phyloP scores from a whole-genome alignment of 2,329 filamentous ascomycete species.

The Chaetomium olivaceum region DNA sequence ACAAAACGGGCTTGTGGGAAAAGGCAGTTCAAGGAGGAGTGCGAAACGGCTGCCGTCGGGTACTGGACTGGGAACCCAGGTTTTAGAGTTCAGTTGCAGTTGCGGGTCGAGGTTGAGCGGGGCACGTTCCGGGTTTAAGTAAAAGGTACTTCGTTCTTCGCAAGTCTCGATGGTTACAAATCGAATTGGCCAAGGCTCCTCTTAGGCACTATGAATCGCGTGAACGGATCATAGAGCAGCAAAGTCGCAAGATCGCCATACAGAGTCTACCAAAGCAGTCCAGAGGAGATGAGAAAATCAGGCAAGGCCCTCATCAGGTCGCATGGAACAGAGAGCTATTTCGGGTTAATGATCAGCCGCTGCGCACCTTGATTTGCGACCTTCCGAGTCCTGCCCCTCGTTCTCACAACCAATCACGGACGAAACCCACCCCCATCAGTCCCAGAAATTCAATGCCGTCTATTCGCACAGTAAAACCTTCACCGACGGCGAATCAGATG shows the following conservation, averaged over 20 bases:
- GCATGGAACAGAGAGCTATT: neutral
- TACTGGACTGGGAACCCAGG: neutral
- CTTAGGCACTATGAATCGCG: neutral
- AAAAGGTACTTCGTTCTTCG: neutral
- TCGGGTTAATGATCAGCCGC: neutral
- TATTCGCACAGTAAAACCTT: neutral
- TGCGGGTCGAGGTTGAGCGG: slow-evolving; percentile 1
- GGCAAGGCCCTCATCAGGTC: neutral
- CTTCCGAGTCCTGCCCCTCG: slow-evolving; percentile 22
- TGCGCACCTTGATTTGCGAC: neutral
- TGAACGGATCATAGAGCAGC: neutral
- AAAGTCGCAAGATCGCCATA: neutral
- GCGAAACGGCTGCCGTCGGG: neutral
- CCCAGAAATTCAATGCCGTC: neutral
- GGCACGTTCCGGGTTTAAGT: neutral
- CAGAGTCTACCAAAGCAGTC: neutral
- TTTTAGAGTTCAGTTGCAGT: neutral
- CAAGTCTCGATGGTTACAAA: neutral
- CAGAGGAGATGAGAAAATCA: neutral
- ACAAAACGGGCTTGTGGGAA: neutral
- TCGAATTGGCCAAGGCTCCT: neutral
- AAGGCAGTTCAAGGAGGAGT: neutral
- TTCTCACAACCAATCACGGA: slow-evolving; percentile 21
- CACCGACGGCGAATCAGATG: neutral
- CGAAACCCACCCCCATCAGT: neutral